Evolutionary conservation across 1,284 basidiomycete species (phyloP).

Genomic region (Ceratobasidium sp.): DNA sequence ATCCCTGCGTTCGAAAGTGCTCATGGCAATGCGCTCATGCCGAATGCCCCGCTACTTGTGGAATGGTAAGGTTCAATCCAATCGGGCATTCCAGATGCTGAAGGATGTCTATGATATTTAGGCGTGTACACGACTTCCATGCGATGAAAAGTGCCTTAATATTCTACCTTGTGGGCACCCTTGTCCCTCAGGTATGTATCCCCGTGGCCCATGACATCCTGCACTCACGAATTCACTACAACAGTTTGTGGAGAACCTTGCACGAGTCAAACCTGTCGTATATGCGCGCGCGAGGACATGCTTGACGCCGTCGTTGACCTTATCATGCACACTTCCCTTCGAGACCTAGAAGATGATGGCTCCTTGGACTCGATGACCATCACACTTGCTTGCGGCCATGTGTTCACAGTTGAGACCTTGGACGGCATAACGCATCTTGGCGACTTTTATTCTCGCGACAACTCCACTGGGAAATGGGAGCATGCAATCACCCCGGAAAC

Average conservation of each 20-base stretch:
- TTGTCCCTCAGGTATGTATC: constrained; percentile 25
- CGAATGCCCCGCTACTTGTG: constrained; percentile 68
- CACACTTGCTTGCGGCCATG: constrained; percentile 72
- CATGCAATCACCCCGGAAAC: constrained; percentile 30
- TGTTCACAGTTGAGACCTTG: constrained; percentile 78
- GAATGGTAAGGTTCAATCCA: constrained; percentile 51
- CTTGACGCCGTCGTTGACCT: constrained; percentile 68
- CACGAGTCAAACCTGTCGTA: constrained; percentile 66
- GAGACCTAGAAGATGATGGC: constrained; percentile 59
- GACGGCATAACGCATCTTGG: constrained; percentile 69
- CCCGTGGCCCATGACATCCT: no score
- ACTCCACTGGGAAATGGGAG: constrained; percentile 49
- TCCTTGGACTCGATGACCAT: constrained; percentile 64
- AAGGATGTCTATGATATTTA: constrained; percentile 12
- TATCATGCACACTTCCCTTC: constrained; percentile 65
- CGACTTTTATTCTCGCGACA: constrained; percentile 63
- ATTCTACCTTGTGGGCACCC: constrained; percentile 31
- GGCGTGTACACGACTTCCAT: constrained; percentile 36
- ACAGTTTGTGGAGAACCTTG: constrained; percentile 79
- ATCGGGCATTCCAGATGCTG: not conserved
- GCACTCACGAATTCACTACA: not conserved
- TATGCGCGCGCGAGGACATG: constrained; percentile 62
- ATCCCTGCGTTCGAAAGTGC: constrained; percentile 73
- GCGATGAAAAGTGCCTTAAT: constrained; percentile 23
- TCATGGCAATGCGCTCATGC: constrained; percentile 70